Conservation (phyloP, 768 basidiomycete species). For the Lactarius evosmus region DNA sequence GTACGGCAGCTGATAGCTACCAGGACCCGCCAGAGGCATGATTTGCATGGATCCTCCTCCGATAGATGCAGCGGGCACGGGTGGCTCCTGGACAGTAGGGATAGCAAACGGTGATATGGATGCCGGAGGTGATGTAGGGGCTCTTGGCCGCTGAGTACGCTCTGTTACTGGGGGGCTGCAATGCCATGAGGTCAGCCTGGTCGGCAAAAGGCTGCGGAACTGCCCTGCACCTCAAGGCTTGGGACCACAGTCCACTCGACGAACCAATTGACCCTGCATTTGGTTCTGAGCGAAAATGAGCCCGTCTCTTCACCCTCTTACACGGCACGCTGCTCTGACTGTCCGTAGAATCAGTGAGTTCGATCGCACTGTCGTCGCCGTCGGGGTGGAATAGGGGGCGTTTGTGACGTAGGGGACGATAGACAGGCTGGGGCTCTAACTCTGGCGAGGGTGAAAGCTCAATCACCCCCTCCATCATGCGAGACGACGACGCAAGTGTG, state of each 20-base stretch:
- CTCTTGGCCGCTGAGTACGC: not conserved
- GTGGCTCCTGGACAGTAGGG: not conserved
- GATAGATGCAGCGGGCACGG: not conserved
- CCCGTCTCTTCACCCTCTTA: constrained; percentile 15
- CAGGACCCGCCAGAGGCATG: not conserved
- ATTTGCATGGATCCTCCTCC: not conserved
- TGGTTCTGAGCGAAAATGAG: not conserved
- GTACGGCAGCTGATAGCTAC: not conserved
- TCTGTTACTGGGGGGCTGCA: not conserved
- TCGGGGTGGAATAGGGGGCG: constrained; percentile 21
- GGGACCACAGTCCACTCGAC: not conserved
- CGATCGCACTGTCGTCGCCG: constrained; percentile 40
- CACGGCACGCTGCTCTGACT: constrained; percentile 30
- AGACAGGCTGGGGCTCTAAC: not conserved
- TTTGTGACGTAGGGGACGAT: constrained; percentile 22
- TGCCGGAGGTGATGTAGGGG: not conserved
- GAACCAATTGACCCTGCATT: not conserved
- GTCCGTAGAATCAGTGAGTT: constrained; percentile 51
- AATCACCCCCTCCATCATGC: constrained; percentile 23
- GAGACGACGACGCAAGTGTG: constrained; percentile 1
- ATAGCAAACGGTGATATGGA: not conserved
- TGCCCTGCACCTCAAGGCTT: constrained; percentile 12
- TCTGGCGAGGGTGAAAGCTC: constrained; percentile 26
- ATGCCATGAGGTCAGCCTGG: not conserved
- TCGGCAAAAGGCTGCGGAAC: not conserved